phyloP scores from a whole-genome alignment of 441 rosid genomes.

The Pelargonium australe region DNA sequence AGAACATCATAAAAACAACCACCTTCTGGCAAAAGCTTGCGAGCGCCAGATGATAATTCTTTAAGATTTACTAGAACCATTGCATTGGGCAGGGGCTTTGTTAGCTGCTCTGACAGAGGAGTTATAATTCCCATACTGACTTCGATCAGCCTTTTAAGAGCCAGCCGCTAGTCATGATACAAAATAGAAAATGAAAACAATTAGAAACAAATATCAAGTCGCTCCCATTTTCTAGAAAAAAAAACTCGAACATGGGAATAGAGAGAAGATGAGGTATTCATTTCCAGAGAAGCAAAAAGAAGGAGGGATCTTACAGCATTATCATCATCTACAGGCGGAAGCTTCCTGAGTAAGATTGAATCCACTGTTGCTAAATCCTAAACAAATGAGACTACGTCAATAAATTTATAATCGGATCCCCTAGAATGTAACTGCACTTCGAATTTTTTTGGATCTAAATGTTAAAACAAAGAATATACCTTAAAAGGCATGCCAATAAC shows the following conservation, averaged over 20 bases:
- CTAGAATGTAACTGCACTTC: not conserved
- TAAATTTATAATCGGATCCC: not conserved
- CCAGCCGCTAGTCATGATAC: slow-evolving; percentile 55
- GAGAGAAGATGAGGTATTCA: not conserved
- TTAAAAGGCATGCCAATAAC: slow-evolving; percentile 24
- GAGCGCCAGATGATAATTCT: slow-evolving; percentile 73
- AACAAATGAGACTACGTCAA: not conserved
- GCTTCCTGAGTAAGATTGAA: slow-evolving; percentile 51
- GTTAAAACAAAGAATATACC: slow-evolving; percentile 6
- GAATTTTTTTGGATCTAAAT: too few species aligned
- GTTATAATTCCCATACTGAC: slow-evolving; percentile 84
- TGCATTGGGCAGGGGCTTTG: slow-evolving; percentile 86
- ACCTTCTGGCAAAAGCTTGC: slow-evolving; percentile 96
- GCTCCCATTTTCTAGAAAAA: not conserved
- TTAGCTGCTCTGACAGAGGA: slow-evolving; percentile 90
- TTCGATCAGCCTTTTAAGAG: slow-evolving; percentile 85
- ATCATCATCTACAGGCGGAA: slow-evolving; percentile 55
- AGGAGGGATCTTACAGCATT: slow-evolving; percentile 59
- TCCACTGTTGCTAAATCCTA: slow-evolving; percentile 56
- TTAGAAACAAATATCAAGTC: too few species aligned
- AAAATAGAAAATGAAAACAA: not conserved
- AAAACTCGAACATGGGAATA: not conserved
- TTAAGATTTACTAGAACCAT: slow-evolving; percentile 84
- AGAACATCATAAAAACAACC: slow-evolving; percentile 12
- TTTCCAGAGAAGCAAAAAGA: slow-evolving; percentile 10